These are phyloP conservation scores for Xylariaceae sp. DNA, from an alignment of 2,329 filamentous ascomycete species.

Conservation along the genomic window DNA sequence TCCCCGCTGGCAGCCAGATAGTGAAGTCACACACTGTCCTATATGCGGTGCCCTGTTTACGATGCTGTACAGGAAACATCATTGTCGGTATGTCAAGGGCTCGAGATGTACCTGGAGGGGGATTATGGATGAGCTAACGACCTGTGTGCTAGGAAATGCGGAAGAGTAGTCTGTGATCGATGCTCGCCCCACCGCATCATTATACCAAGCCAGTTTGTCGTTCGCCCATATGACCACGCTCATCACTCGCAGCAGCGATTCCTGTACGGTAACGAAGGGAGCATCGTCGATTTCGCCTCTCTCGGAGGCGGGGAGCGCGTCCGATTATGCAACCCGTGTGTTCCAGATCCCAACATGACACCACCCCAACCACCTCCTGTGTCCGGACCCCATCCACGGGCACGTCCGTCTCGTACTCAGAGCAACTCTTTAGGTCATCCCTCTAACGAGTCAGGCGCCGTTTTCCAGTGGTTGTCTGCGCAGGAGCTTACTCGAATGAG, in stretches of 20 bases:
- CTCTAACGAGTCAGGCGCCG: no score
- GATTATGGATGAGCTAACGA: constrained; percentile 2
- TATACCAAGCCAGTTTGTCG: constrained; percentile 22
- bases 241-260: no score
- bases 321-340: constrained; percentile 56
- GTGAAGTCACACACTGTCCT: constrained; percentile 74
- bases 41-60: constrained; percentile 78
- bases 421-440: constrained; percentile 30
- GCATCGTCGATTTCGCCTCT: constrained; percentile 39
- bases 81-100: constrained; percentile 78
- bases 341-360: constrained; percentile 55
- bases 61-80: constrained; percentile 84
- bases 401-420: no score
- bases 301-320: constrained; percentile 53
- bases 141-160: constrained; percentile 64
- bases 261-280: constrained; percentile 36
- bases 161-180: constrained; percentile 79
- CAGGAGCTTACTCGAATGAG: constrained; percentile 19
- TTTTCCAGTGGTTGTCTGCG: no score
- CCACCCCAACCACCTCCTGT: constrained; percentile 29
- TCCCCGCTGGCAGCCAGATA: constrained; percentile 84
- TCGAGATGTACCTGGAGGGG: no score
- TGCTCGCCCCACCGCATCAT: constrained; percentile 92
- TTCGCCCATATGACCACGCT: no score
- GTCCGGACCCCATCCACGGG: no score